These are phyloP conservation scores for Blattamonas nauphoetae DNA, from an alignment of 78 protist genomes.

Conservation along the genomic window DNA sequence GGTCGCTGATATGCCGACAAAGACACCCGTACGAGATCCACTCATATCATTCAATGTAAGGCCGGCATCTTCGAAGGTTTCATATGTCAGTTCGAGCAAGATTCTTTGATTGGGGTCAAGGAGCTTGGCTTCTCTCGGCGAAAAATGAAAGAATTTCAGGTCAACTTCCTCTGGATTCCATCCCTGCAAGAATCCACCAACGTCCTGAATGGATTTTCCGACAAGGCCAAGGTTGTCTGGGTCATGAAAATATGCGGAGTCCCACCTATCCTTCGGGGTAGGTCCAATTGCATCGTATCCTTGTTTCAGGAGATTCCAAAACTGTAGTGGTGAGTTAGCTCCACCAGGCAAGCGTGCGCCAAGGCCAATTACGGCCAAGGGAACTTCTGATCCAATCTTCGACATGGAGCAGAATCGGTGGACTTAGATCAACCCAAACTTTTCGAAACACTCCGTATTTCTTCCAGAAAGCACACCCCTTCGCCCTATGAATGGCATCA, in stretches of 20 bases:
- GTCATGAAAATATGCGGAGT: background rate
- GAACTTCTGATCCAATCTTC: background rate
- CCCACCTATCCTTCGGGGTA: background rate
- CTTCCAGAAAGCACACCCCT: too few species aligned
- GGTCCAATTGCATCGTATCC: background rate
- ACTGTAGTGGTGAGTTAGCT: background rate
- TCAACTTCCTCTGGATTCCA: background rate
- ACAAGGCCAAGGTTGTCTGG: background rate
- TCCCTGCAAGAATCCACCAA: slow-evolving; percentile 4
- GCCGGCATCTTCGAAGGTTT: slow-evolving; percentile 10
- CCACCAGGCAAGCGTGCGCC: slow-evolving; percentile 2
- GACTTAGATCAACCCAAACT: too few species aligned
- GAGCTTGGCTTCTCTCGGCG: background rate
- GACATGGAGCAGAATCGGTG: too few species aligned
- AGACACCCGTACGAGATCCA: background rate
- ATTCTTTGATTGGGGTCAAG: slow-evolving; percentile 7
- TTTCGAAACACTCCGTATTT: too few species aligned
- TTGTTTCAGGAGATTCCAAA: background rate
- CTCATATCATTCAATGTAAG: background rate
- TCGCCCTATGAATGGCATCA: too few species aligned
- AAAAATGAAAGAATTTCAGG: background rate
- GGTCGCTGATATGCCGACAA: background rate
- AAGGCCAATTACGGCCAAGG: slow-evolving; percentile 4
- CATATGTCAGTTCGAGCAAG: slow-evolving; percentile 2
- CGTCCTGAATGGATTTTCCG: background rate